phyloP scores from a whole-genome alignment of 2,329 filamentous ascomycete species.

The Aureobasidium musti region DNA sequence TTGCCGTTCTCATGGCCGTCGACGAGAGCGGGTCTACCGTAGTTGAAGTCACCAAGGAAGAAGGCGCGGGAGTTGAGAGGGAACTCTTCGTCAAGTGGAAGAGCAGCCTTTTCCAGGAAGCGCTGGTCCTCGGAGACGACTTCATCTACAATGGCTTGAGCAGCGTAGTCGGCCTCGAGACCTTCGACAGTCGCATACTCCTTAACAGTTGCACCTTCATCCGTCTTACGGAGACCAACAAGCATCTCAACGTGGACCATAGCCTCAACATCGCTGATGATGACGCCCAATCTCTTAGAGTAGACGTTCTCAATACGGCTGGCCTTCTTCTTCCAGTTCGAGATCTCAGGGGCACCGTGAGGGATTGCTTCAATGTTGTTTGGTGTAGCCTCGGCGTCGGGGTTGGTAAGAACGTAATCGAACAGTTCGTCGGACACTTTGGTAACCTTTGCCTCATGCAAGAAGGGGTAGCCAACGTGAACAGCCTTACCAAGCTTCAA shows the following conservation, averaged over 20 bases:
- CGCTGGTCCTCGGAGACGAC: constrained; percentile 89
- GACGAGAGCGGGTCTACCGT: constrained; percentile 86
- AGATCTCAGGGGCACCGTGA: constrained; percentile 74
- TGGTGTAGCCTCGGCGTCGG: constrained; percentile 43
- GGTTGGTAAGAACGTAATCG: constrained; percentile 71
- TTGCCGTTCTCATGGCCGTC: constrained; percentile 72
- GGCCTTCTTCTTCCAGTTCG: constrained; percentile 81
- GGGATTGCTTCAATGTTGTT: constrained; percentile 65
- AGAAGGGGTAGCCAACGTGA: constrained; percentile 90
- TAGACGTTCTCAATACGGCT: constrained; percentile 82
- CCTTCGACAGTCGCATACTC: constrained; percentile 86
- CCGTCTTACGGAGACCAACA: constrained; percentile 85
- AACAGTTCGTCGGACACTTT: constrained; percentile 93
- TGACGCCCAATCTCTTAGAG: constrained; percentile 85
- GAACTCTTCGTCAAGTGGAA: constrained; percentile 90
- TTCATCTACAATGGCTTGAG: constrained; percentile 85
- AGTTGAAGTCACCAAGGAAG: constrained; percentile 91
- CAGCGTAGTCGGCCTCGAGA: constrained; percentile 85
- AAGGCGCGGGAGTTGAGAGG: constrained; percentile 80
- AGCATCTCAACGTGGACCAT: constrained; percentile 92
- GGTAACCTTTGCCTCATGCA: constrained; percentile 89
- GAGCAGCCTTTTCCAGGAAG: constrained; percentile 85
- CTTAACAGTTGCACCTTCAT: constrained; percentile 87
- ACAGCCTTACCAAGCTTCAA: constrained; percentile 80
- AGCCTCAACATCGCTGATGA: constrained; percentile 83